Conservation (phyloP, 192 early-diverging fungal species). For the Dissophora ornata region DNA sequence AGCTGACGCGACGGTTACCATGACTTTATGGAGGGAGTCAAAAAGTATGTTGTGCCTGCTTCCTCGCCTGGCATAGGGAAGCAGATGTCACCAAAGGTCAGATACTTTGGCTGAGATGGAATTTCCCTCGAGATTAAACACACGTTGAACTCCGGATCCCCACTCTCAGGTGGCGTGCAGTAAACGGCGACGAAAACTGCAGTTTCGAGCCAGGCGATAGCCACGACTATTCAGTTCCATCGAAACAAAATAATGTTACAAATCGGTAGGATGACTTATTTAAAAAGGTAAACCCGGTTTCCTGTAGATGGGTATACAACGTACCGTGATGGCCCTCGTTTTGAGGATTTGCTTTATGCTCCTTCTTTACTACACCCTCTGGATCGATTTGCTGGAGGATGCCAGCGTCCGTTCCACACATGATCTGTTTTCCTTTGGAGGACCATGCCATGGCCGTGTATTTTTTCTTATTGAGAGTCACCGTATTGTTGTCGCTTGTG, state of each 20-base stretch:
- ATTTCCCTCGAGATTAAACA: conserved; percentile 69
- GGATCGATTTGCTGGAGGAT: conserved; percentile 70
- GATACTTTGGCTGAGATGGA: conserved; percentile 61
- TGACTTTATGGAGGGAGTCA: conserved; percentile 67
- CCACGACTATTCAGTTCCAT: conserved; percentile 73
- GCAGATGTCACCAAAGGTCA: conserved; percentile 65
- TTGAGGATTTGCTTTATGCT: conserved; percentile 19
- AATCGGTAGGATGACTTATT: too few relatives aligned
- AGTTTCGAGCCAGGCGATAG: conserved; percentile 83
- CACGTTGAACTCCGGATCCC: conserved; percentile 49
- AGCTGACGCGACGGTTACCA: conserved; percentile 49
- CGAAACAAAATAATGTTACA: too few relatives aligned
- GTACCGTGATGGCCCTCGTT: conserved; percentile 21
- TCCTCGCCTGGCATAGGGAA: conserved; percentile 62
- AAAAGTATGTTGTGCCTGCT: conserved; percentile 62
- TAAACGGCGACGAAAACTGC: conserved; percentile 77
- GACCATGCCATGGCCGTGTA: conserved; percentile 83
- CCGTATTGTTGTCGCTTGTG: conserved; percentile 29
- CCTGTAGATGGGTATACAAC: too few relatives aligned
- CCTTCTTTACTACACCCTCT: conserved; percentile 68
- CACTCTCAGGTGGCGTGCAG: conserved; percentile 49
- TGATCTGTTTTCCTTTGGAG: conserved; percentile 90
- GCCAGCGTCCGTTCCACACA: conserved; percentile 74
- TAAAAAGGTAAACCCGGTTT: too few relatives aligned
- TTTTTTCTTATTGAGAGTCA: conserved; percentile 45